Evolutionary conservation across 768 basidiomycete species (phyloP).

Genomic region (Suillus hirtellus): DNA sequence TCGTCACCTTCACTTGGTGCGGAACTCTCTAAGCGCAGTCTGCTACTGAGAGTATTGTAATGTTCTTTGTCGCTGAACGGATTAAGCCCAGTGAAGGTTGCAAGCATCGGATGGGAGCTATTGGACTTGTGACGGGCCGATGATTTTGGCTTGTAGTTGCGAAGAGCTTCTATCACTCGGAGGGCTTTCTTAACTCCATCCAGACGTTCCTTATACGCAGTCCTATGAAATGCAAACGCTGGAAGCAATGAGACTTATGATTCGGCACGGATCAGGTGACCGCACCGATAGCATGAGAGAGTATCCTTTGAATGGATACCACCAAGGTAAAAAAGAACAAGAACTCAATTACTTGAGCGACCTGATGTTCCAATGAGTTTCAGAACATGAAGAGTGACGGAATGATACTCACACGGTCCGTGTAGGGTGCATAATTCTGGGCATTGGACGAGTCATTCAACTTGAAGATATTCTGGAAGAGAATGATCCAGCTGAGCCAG

Average conservation of each 20-base stretch:
- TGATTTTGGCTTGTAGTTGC: constrained; percentile 57
- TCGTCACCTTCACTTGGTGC: constrained; percentile 30
- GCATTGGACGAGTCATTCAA: constrained; percentile 45
- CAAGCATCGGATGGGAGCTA: constrained; percentile 45
- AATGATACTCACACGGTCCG: constrained; percentile 46
- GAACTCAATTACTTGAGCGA: constrained; percentile 68
- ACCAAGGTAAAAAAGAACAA: constrained; percentile 75
- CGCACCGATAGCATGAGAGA: constrained; percentile 63
- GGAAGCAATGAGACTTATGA: constrained; percentile 6
- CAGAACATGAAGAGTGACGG: not conserved
- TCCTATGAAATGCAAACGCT: constrained; percentile 78
- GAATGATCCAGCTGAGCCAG: constrained; percentile 76
- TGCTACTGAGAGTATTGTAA: constrained; percentile 36
- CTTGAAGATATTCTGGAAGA: constrained; percentile 66
- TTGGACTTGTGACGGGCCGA: constrained; percentile 26
- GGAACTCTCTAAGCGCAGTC: constrained; percentile 28
- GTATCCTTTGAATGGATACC: constrained; percentile 61
- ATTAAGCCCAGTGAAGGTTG: constrained; percentile 26
- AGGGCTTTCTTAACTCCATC: constrained; percentile 55
- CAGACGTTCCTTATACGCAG: constrained; percentile 73
- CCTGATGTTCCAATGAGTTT: constrained; percentile 31
- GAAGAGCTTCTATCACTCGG: constrained; percentile 63
- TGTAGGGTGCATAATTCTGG: constrained; percentile 60
- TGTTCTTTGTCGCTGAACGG: constrained; percentile 51
- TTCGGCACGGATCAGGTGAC: not conserved